Evolutionary conservation across 2,329 filamentous ascomycete species (phyloP).

Genomic region (Claviceps humidiphila): DNA sequence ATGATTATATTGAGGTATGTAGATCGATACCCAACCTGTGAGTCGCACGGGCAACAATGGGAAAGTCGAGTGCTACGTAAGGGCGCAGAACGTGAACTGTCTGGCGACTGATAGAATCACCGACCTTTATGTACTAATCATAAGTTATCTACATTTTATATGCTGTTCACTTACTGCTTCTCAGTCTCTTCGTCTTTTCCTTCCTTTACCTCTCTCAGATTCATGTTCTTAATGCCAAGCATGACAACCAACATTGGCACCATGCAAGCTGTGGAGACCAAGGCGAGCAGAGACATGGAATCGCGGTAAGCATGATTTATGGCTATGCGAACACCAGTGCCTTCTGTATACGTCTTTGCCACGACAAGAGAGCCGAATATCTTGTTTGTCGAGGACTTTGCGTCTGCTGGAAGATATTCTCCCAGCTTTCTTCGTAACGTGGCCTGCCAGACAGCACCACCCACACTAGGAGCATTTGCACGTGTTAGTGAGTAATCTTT

Average conservation of each 20-base stretch:
- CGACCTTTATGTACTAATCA: too few species aligned
- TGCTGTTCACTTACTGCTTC: too few species aligned
- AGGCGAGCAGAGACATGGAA: constrained; percentile 10
- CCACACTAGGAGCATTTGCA: constrained; percentile 11
- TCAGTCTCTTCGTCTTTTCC: not conserved
- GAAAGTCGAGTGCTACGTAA: too few species aligned
- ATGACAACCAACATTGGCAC: constrained; percentile 8
- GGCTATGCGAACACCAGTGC: constrained; percentile 5
- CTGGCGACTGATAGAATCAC: too few species aligned
- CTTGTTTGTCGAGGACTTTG: constrained; percentile 6
- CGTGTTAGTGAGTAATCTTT: not conserved
- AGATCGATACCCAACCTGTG: too few species aligned
- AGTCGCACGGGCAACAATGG: too few species aligned
- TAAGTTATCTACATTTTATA: too few species aligned
- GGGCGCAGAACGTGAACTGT: too few species aligned
- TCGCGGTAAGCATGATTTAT: constrained; percentile 10
- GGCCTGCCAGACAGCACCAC: constrained; percentile 21
- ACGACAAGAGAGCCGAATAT: constrained; percentile 15
- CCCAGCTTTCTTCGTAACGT: constrained; percentile 11
- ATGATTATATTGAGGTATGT: too few species aligned
- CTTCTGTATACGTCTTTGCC: constrained; percentile 8
- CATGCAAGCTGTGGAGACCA: constrained; percentile 8
- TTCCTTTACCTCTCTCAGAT: constrained; percentile 1
- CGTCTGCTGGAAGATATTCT: constrained; percentile 9
- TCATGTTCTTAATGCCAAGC: constrained; percentile 10